Conservation (phyloP, 176 grass and related monocot species). For the Thinopyrum elongatum region DNA sequence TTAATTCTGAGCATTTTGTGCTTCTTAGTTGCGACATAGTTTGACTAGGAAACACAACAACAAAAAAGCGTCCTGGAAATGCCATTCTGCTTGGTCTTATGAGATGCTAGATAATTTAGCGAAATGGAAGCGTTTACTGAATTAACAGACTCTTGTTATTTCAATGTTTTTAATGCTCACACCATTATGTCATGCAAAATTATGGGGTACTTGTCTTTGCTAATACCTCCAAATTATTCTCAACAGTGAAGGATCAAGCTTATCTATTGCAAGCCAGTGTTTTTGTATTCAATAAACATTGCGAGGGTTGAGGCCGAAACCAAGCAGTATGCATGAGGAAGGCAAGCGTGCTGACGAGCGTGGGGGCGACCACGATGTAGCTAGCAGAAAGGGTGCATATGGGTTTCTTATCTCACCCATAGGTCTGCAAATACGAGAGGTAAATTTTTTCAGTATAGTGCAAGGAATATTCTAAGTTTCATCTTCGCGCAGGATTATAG, state of each 20-base stretch:
- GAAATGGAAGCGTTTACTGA: conserved; percentile 28
- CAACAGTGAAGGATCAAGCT: conserved; percentile 45
- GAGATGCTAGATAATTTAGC: conserved; percentile 31
- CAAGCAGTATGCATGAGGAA: too few species aligned
- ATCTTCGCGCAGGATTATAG: too few species aligned
- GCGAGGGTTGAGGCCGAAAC: too few species aligned
- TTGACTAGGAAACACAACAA: conserved; percentile 34
- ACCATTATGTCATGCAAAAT: not conserved
- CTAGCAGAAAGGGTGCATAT: too few species aligned
- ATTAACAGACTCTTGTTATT: not conserved
- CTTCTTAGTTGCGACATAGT: conserved; percentile 12
- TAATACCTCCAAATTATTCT: conserved; percentile 25
- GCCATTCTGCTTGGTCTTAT: conserved; percentile 24
- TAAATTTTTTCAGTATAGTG: too few species aligned
- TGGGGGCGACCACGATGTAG: too few species aligned
- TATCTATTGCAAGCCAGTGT: conserved; percentile 35
- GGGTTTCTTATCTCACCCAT: too few species aligned
- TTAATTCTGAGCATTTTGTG: not conserved
- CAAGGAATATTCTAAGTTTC: too few species aligned
- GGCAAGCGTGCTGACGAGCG: too few species aligned
- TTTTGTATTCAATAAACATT: not conserved
- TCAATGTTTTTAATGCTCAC: not conserved
- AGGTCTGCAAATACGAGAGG: too few species aligned
- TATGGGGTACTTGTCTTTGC: not conserved
- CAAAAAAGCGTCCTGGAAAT: not conserved